Evolutionary conservation across 257 asterid species (phyloP).

Genomic region (Nicotiana undulata): DNA sequence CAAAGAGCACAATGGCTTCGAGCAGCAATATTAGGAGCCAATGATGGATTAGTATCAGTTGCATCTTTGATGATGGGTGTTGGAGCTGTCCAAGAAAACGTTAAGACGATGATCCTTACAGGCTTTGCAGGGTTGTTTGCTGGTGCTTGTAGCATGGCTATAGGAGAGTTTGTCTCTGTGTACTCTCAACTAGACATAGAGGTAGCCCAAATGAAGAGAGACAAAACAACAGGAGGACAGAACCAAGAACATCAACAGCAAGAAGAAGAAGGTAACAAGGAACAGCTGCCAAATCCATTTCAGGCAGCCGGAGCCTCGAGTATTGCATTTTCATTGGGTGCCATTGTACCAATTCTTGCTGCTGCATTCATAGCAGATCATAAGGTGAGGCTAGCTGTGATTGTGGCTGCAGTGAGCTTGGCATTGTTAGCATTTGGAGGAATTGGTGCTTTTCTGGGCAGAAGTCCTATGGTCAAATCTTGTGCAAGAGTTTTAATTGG

Average conservation of each 20-base stretch:
- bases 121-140: constrained; percentile 65
- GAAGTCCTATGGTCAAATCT: constrained; percentile 30
- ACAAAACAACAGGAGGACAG: not conserved
- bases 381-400: constrained; percentile 36
- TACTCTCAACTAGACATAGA: constrained; percentile 59
- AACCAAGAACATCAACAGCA: not conserved
- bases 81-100: constrained; percentile 50
- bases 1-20: constrained; percentile 72
- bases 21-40: constrained; percentile 68
- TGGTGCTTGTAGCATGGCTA: constrained; percentile 79
- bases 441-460: constrained; percentile 50
- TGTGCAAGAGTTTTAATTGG: constrained; percentile 54
- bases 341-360: constrained; percentile 48
- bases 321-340: constrained; percentile 52
- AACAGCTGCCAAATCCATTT: constrained; percentile 48
- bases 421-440: constrained; percentile 48
- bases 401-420: constrained; percentile 39
- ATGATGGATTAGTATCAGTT: constrained; percentile 55
- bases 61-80: constrained; percentile 74
- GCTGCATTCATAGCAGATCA: constrained; percentile 46
- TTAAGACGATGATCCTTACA: constrained; percentile 42
- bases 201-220: constrained; percentile 50
- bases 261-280: constrained; percentile 4
- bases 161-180: constrained; percentile 68
- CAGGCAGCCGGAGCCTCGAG: constrained; percentile 63